Evolutionary conservation across 208 protist genomes (phyloP), one percentile per base, ranked within the genome.

Genomic region (Zelonia costaricensis): DNA sequence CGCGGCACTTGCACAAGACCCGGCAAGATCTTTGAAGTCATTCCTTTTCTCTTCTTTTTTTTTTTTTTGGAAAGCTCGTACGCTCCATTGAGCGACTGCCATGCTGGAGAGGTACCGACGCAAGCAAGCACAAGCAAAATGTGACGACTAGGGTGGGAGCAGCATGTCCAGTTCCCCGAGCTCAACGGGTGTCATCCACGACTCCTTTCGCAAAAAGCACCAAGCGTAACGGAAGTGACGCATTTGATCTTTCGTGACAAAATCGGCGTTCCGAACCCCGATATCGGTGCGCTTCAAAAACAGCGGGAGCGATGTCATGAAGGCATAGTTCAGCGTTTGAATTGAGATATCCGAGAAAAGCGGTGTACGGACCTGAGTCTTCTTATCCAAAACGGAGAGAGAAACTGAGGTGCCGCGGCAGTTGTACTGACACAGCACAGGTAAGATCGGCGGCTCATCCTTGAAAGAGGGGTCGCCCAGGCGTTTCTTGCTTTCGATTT

Each of bases 151-250:
- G 0, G 79, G 71, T 27, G 89, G 89, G 9, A 95, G 70, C n/a
- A 95, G 71, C 28, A 30, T 44, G 62, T 95, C 84, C 43, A 95
- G 62, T 58, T 95, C 86, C 13, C 66, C 69, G 57, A 95, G 77
- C 35, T 91, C 86, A 25, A 95, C 78, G 4, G 89, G 77, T 16
- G 84, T 93, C 80, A 95, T 84, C 51, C 79, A 83, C 6, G 80
- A 84, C 48, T 93, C 84, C 44, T 70, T 67, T 25, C 89, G 65
- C 38, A 95, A 48, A 82, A 91, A 90, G 40, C 84, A 91, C 86
- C 89, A 95, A 33, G 82, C 83, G 74, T 89, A 95, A 27, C 89
- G 78, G 76, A 95, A 95, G 43, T 91, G 79, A 3, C 69, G 70
- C 76, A 91, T 91, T 54, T 95, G 84, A 1, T 92, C 80, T 30